Conservation (phyloP, 2,329 filamentous ascomycete genomes). For the Seiridium unicorne region DNA sequence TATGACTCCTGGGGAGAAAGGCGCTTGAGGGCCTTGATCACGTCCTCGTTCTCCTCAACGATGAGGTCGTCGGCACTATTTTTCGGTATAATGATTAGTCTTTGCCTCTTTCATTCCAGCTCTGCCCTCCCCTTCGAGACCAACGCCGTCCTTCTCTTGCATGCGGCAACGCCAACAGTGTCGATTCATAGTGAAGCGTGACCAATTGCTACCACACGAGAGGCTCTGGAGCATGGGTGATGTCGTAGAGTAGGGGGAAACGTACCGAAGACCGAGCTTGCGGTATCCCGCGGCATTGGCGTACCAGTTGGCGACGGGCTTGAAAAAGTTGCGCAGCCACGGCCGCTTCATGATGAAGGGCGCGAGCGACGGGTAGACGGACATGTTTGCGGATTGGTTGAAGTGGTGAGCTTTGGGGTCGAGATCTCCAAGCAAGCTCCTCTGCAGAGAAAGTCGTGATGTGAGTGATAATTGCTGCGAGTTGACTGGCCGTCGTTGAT, state of each 20-base stretch:
- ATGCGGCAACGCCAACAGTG: no score
- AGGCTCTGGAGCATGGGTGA: neutral
- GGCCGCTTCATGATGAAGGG: constrained; percentile 80
- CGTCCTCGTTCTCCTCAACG: constrained; percentile 84
- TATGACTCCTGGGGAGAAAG: constrained; percentile 88
- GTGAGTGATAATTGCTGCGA: constrained; percentile 12
- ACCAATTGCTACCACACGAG: neutral
- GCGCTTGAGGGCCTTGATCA: constrained; percentile 86
- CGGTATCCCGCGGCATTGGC: constrained; percentile 86
- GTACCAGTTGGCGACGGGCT: constrained; percentile 87
- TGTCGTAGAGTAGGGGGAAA: constrained; percentile 5
- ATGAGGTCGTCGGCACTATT: constrained; percentile 89
- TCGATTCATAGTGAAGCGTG: no score
- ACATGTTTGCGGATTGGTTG: constrained; percentile 38
- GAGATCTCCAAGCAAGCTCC: neutral
- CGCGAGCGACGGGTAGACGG: constrained; percentile 72
- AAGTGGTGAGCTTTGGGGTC: constrained; percentile 6
- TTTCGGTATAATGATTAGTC: neutral
- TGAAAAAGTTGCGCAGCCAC: constrained; percentile 77
- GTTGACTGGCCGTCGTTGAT: constrained; percentile 3
- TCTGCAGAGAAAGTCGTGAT: constrained; percentile 10
- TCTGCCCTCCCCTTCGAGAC: no score
- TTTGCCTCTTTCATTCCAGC: neutral
- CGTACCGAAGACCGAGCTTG: constrained; percentile 85
- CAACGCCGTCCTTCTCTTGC: no score